Evolutionary conservation across 2,329 filamentous ascomycete genomes (phyloP).

Genomic region (Phyllosticta paracitricarpa): DNA sequence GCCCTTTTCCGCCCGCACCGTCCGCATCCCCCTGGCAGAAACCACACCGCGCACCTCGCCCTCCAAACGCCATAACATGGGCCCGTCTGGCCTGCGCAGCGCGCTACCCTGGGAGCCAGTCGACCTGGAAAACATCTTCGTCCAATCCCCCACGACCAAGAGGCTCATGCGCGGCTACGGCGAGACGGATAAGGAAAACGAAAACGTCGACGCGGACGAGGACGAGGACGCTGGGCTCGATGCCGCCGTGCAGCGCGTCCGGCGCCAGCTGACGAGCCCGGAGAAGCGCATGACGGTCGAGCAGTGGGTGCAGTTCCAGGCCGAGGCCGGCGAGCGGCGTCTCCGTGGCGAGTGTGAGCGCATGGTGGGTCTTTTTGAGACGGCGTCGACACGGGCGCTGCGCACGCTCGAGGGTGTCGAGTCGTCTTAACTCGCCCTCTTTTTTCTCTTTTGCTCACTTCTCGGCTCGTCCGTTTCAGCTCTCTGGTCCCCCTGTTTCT

Average conservation of each 20-base stretch:
- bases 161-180: conserved; percentile 11
- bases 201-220: conserved; percentile 13
- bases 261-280: conserved; percentile 55
- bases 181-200: conserved; percentile 15
- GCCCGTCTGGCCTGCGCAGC: conserved; percentile 39
- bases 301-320: conserved; percentile 82
- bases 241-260: conserved; percentile 41
- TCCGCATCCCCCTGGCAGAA: conserved; percentile 28
- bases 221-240: conserved; percentile 11
- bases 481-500: too few relatives aligned
- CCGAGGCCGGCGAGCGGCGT: conserved; percentile 66
- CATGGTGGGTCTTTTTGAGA: conserved; percentile 74
- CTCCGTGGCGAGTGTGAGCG: conserved; percentile 73
- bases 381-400: conserved; percentile 70
- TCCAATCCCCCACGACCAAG: conserved; percentile 29
- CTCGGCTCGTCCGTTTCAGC: too few relatives aligned
- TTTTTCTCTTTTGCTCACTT: neutral
- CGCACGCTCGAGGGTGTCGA: conserved; percentile 61
- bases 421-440: conserved; percentile 19
- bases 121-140: conserved; percentile 65
- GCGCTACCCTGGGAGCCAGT: conserved; percentile 59
- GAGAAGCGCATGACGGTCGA: conserved; percentile 90
- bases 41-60: conserved; percentile 28
- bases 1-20: conserved; percentile 2
- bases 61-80: conserved; percentile 34